Evolutionary conservation across 768 basidiomycete genomes (phyloP), one percentile per base, ranked within the genome.

Genomic region (Mycena rebaudengoi): DNA sequence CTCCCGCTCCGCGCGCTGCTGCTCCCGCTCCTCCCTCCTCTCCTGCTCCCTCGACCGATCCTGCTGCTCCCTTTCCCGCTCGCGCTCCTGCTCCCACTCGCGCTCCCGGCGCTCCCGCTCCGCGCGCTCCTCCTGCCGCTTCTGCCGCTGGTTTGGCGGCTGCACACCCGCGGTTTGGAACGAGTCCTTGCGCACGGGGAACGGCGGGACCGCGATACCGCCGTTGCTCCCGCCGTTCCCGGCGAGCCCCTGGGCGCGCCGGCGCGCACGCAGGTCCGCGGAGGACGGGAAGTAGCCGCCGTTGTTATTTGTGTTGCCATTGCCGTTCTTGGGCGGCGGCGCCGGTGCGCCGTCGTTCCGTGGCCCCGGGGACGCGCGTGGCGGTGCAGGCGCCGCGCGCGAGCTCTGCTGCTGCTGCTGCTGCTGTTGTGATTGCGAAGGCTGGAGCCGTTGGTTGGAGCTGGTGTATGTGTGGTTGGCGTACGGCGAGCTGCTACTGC

Each of bases 351-450:
- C 25, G 76, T 68, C 69, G 72, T 76, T 76, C 61, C 71, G 60
- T 46, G 26, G 65, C 65, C 33, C 55, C 49, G n/a, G 56, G 40
- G 60, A 54, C 25, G 41, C 25, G 18, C 41, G 11, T 13, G 33
- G 7, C 14, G 2, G 11, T 32, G 63, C 62, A 7, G 64, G 46
- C 1, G 56, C 66, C 0, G 61, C 23, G 0, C 84, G 80, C 13
- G 81, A 79, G 11, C 76, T 80, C 18, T 86, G 85, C 62, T 85
- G 85, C 41, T 86, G 79, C 63, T 76, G 91, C 5, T 90, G 83
- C 2, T 89, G 84, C 21, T 91, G 91, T 0, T 91, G 88, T 4
- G 92, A 85, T 13, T 92, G 82, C 5, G 82, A 83, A 8, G 88
- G 80, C 60, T 89, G 86, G 14, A 83, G 79, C 7, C n/a, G n/a